Conservation (phyloP, 345 rosid genomes). For the Draba incana region DNA sequence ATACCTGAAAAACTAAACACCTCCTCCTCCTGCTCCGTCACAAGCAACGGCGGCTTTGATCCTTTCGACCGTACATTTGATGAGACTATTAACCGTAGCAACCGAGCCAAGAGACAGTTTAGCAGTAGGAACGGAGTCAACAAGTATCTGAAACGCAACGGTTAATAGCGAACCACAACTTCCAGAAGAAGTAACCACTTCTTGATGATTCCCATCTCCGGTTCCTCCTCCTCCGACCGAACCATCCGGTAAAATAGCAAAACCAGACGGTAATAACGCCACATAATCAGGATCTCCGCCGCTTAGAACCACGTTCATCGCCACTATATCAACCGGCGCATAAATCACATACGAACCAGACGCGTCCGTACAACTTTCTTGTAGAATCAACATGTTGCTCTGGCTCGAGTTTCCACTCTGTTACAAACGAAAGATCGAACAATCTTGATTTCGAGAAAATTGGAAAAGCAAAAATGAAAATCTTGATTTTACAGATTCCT, state of each 20-base stretch:
- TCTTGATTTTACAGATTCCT: conserved; percentile 22
- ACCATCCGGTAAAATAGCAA: conserved; percentile 93
- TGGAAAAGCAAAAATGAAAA: background rate
- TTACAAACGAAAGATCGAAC: background rate
- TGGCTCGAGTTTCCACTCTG: conserved; percentile 93
- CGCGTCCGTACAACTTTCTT: conserved; percentile 88
- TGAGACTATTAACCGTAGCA: conserved; percentile 88
- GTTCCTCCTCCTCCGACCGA: conserved; percentile 43
- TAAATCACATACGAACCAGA: conserved; percentile 94
- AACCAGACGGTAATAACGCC: conserved; percentile 93
- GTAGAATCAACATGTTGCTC: conserved; percentile 96
- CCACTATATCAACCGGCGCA: conserved; percentile 87
- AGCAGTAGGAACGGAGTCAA: conserved; percentile 88
- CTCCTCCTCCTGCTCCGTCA: conserved; percentile 30
- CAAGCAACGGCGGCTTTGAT: conserved; percentile 73
- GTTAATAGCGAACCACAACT: conserved; percentile 77
- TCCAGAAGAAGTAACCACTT: conserved; percentile 32
- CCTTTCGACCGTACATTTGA: conserved; percentile 92
- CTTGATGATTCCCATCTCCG: conserved; percentile 40
- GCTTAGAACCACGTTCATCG: conserved; percentile 84
- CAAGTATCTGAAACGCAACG: conserved; percentile 92
- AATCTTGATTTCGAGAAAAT: background rate
- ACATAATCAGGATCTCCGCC: conserved; percentile 98
- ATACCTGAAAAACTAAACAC: conserved; percentile 32
- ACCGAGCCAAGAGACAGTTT: conserved; percentile 94